Percentiles rank a stretch among this genome's conserved stretches.
Conservation (phyloP, 495 filamentous ascomycete species). For the Trichoderma erinaceum region DNA sequence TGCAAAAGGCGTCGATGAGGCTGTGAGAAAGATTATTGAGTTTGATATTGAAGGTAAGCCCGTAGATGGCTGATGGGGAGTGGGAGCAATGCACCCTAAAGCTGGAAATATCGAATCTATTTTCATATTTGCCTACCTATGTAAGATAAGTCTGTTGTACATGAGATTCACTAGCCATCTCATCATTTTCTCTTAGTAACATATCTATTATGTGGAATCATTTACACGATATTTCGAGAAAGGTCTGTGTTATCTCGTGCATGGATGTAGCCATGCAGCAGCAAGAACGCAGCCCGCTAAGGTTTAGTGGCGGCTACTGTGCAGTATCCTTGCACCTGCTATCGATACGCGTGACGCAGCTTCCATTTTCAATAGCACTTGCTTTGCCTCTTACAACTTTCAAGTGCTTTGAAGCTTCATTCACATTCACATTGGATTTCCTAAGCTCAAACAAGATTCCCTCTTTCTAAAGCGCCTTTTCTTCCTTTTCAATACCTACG, state of each 20-base stretch:
- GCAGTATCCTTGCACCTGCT: neutral
- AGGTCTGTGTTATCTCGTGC: too few relatives aligned
- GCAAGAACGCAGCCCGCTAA: too few relatives aligned
- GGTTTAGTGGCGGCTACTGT: too few relatives aligned
- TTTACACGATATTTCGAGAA: too few relatives aligned
- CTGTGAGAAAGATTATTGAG: slow-evolving; percentile 34
- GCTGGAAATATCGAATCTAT: neutral
- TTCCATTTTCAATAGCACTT: neutral
- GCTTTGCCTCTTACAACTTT: neutral
- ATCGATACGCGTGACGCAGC: neutral
- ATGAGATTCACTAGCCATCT: too few relatives aligned
- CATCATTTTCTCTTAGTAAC: too few relatives aligned
- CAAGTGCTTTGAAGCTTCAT: neutral
- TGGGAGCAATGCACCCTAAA: neutral
- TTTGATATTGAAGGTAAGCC: neutral
- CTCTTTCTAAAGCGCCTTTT: neutral
- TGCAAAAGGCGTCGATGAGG: slow-evolving; percentile 45
- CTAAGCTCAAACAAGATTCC: neutral
- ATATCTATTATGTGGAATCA: too few relatives aligned
- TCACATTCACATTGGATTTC: neutral
- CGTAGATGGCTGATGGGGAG: neutral
- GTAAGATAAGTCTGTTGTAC: too few relatives aligned
- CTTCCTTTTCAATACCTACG: neutral
- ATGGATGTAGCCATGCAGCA: too few relatives aligned
- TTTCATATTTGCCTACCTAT: neutral